phyloP scores from a whole-genome alignment of 805 yeast species.

The Blastobotrys peoriensis region DNA sequence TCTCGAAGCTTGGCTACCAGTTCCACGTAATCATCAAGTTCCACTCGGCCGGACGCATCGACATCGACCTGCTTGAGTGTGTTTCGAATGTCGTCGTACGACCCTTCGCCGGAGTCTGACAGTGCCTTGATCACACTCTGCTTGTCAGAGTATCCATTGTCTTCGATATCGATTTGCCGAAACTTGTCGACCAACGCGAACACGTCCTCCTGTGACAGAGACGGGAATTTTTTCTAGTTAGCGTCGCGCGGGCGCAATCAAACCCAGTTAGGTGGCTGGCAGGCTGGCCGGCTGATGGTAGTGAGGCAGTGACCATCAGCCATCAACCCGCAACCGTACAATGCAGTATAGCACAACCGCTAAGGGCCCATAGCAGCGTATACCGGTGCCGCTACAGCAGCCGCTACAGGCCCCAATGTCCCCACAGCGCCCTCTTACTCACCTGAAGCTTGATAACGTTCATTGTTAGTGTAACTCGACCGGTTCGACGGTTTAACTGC shows the following conservation, averaged over 20 bases:
- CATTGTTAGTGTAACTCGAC: constrained; percentile 1
- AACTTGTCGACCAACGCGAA: constrained; percentile 44
- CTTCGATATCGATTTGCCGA: constrained; percentile 76
- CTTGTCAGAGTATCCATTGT: constrained; percentile 91
- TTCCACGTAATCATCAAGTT: constrained; percentile 86
- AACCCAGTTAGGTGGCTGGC: background rate
- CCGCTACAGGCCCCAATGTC: constrained; percentile 15
- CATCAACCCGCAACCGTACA: constrained; percentile 14
- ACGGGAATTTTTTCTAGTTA: constrained; percentile 86
- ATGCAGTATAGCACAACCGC: no score
- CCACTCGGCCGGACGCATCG: constrained; percentile 96
- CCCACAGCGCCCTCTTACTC: constrained; percentile 1
- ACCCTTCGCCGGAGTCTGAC: constrained; percentile 67
- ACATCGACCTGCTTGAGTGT: constrained; percentile 85
- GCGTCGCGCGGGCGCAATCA: constrained; percentile 9
- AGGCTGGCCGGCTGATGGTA: background rate
- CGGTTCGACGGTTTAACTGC: background rate
- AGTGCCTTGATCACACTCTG: constrained; percentile 81
- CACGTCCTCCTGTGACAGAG: constrained; percentile 77
- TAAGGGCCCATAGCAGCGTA: no score
- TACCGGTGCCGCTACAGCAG: no score
- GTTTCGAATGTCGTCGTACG: constrained; percentile 91
- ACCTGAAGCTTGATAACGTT: constrained; percentile 13
- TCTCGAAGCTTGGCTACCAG: constrained; percentile 77
- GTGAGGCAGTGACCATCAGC: background rate